Conservation (phyloP, 768 basidiomycete species). For the Suillus paluster region DNA sequence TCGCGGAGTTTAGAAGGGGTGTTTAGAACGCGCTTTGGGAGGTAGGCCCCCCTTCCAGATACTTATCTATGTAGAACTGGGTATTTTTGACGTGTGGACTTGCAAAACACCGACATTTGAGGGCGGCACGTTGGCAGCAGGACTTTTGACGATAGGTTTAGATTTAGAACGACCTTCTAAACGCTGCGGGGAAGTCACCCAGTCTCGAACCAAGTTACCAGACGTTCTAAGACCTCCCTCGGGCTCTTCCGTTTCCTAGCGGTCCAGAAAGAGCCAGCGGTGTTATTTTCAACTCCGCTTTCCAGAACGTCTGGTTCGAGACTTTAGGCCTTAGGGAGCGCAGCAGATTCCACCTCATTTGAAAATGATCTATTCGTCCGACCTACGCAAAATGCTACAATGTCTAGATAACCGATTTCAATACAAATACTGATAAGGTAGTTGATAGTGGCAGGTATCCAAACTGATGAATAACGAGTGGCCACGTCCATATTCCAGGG, state of each 20-base stretch:
- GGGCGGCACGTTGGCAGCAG: not conserved
- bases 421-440: slow-evolving; percentile 26
- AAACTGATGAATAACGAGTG: slow-evolving; percentile 1
- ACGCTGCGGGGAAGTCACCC: too few species aligned
- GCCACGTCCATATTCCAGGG: slow-evolving; percentile 4
- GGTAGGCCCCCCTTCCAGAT: too few species aligned
- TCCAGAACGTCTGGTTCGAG: too few species aligned
- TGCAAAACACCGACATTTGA: not conserved
- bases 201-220: too few species aligned
- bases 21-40: too few species aligned
- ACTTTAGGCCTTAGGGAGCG: too few species aligned
- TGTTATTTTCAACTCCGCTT: too few species aligned
- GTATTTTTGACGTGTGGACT: not conserved
- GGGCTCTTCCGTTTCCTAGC: too few species aligned
- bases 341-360: not conserved
- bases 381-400: slow-evolving; percentile 21
- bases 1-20: too few species aligned
- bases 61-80: too few species aligned
- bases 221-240: too few species aligned
- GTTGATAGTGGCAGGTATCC: slow-evolving; percentile 23
- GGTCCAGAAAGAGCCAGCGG: too few species aligned
- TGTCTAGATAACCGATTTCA: slow-evolving; percentile 33
- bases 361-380: not conserved
- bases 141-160: not conserved
- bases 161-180: not conserved